phyloP scores from a whole-genome alignment of 768 basidiomycete species.

The Sporobolomyces phaffii region DNA sequence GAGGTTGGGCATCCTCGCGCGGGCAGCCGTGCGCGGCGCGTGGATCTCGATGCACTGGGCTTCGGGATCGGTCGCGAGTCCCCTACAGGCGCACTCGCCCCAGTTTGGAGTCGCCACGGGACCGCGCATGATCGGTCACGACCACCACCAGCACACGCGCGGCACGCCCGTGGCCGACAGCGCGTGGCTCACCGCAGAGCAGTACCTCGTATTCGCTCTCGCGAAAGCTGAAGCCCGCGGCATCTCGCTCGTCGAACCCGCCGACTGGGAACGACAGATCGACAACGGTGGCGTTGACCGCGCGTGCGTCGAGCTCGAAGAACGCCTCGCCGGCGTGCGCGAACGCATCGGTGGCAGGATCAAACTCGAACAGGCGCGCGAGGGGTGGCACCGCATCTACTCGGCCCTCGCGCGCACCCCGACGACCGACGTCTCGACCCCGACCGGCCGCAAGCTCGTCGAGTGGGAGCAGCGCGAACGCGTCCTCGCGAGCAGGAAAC shows the following conservation, averaged over 20 bases:
- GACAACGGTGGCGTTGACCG: constrained; percentile 29
- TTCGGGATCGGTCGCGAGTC: background rate
- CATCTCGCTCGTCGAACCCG: constrained; percentile 22
- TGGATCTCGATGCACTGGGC: constrained; percentile 32
- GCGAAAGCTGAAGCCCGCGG: background rate
- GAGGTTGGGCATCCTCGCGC: constrained; percentile 17
- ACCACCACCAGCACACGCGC: background rate
- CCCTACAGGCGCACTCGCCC: background rate
- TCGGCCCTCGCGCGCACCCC: constrained; percentile 8
- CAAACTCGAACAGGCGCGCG: constrained; percentile 29
- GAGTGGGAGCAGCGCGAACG: constrained; percentile 29
- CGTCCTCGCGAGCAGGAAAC: constrained; percentile 29
- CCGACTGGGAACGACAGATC: constrained; percentile 10
- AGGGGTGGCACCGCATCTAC: constrained; percentile 38
- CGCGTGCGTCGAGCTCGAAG: constrained; percentile 37
- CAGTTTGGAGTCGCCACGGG: background rate
- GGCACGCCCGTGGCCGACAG: constrained; percentile 22
- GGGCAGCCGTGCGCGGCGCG: constrained; percentile 30
- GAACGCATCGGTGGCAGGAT: constrained; percentile 34
- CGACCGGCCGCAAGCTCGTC: background rate
- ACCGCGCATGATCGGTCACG: constrained; percentile 20
- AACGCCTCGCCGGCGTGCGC: constrained; percentile 36
- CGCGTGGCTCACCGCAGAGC: constrained; percentile 32
- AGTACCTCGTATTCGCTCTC: constrained; percentile 32
- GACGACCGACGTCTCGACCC: background rate